Percentiles rank a stretch among this genome's conserved stretches.
These are phyloP conservation scores for Septoria linicola DNA, from an alignment of 2,329 filamentous ascomycete genomes.

Conservation along the genomic window DNA sequence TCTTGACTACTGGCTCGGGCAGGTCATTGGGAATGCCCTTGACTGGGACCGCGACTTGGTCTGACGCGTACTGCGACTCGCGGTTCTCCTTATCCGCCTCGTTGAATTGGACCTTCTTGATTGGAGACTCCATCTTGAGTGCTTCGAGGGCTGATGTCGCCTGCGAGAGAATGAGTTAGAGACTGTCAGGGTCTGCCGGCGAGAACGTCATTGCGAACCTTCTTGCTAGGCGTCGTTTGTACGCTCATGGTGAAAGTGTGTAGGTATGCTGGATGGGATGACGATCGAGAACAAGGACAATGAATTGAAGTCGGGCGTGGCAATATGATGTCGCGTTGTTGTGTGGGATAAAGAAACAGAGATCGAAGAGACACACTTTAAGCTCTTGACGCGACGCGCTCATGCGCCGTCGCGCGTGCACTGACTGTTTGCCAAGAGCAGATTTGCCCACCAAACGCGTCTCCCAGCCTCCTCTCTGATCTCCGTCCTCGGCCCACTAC, in stretches of 20 bases:
- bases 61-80: conserved; percentile 46
- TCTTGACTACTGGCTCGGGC: conserved; percentile 35
- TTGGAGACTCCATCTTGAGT: conserved; percentile 88
- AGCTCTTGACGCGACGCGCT: neutral
- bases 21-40: conserved; percentile 51
- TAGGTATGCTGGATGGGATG: conserved; percentile 23
- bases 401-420: conserved; percentile 12
- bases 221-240: conserved; percentile 72
- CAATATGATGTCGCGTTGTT: conserved; percentile 14
- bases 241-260: conserved; percentile 51
- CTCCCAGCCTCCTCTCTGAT: conserved; percentile 14
- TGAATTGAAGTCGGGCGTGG: conserved; percentile 16
- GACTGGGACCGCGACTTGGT: conserved; percentile 58
- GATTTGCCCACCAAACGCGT: conserved; percentile 12
- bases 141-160: conserved; percentile 81
- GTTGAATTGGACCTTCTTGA: conserved; percentile 84
- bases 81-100: conserved; percentile 79
- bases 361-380: conserved; percentile 11
- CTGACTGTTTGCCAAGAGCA: conserved; percentile 9
- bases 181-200: conserved; percentile 38
- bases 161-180: conserved; percentile 53
- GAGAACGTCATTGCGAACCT: conserved; percentile 56
- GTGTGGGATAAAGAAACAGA: conserved; percentile 19
- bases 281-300: conserved; percentile 13
- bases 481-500: conserved; percentile 10